A percentile compares a stretch with the other conserved stretches of the same genome.
phyloP scores from a whole-genome alignment of 2,329 filamentous ascomycete genomes.

The Colletotrichum incanum region DNA sequence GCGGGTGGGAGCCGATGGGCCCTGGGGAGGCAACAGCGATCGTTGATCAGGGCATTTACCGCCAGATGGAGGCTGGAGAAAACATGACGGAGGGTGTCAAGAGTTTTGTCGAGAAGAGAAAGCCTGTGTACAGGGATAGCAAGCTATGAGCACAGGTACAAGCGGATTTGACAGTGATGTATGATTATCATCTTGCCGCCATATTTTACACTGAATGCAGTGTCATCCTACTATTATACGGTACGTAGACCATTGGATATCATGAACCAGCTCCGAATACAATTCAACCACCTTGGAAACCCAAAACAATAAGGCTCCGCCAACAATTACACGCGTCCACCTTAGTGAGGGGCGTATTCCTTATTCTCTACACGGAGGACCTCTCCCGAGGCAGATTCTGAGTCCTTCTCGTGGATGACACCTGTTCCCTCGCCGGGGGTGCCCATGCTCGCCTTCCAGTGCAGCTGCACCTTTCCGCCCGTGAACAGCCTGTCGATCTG shows the following conservation, averaged over 20 bases:
- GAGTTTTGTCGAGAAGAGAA: constrained; percentile 84
- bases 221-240: not conserved
- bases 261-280: not conserved
- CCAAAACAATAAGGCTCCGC: not conserved
- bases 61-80: constrained; percentile 73
- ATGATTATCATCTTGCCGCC: constrained; percentile 2
- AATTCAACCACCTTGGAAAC: not conserved
- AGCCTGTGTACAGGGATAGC: constrained; percentile 77
- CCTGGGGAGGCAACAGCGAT: constrained; percentile 74
- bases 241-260: constrained; percentile 1
- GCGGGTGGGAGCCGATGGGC: constrained; percentile 80
- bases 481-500: constrained; percentile 62
- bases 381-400: constrained; percentile 33
- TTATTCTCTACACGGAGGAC: constrained; percentile 41
- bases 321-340: not conserved
- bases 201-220: not conserved
- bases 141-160: constrained; percentile 63
- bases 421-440: constrained; percentile 46
- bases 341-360: not conserved
- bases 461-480: constrained; percentile 50
- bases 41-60: constrained; percentile 72
- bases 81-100: constrained; percentile 82
- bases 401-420: constrained; percentile 31
- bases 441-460: constrained; percentile 53
- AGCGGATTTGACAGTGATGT: not conserved